A percentile compares a stretch with the other conserved stretches of the same genome.
These are phyloP conservation scores for Saturnispora halmiae DNA, from an alignment of 805 yeast genomes.

Conservation along the genomic window DNA sequence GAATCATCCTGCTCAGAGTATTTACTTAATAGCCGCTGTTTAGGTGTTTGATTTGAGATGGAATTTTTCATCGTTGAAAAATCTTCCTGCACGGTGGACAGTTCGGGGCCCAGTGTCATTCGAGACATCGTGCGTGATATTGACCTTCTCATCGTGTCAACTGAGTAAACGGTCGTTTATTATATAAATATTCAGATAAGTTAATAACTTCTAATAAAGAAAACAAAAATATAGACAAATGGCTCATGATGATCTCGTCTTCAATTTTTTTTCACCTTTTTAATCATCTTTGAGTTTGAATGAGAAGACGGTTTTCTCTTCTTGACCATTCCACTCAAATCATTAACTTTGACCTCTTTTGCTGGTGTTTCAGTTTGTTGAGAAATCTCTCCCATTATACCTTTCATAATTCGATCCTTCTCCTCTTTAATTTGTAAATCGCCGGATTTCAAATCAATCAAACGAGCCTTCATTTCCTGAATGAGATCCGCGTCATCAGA, in stretches of 20 bases:
- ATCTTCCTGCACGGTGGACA: conserved; percentile 8
- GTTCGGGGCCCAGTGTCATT: background rate
- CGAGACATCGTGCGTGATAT: background rate
- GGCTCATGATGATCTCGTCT: background rate
- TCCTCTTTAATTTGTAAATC: conserved; percentile 6
- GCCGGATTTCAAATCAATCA: conserved; percentile 39
- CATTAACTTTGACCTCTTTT: conserved; percentile 1
- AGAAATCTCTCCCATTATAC: conserved; percentile 3
- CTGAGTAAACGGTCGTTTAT: too few species aligned
- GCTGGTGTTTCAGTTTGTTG: background rate
- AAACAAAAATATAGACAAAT: background rate
- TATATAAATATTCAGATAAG: too few species aligned
- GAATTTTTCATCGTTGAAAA: background rate
- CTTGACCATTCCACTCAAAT: conserved; percentile 6
- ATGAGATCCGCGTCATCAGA: conserved; percentile 36
- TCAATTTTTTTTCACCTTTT: conserved; percentile 7
- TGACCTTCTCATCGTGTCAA: conserved; percentile 2
- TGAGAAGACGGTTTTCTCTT: conserved; percentile 4
- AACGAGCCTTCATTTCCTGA: conserved; percentile 46
- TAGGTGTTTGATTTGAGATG: background rate
- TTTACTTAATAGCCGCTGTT: conserved; percentile 7
- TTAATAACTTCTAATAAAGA: too few species aligned
- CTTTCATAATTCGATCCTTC: conserved; percentile 10
- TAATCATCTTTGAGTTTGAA: background rate
- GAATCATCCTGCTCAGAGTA: conserved; percentile 17